Conservation (phyloP, 2,329 filamentous ascomycete genomes). For the Alternaria conjuncta region DNA sequence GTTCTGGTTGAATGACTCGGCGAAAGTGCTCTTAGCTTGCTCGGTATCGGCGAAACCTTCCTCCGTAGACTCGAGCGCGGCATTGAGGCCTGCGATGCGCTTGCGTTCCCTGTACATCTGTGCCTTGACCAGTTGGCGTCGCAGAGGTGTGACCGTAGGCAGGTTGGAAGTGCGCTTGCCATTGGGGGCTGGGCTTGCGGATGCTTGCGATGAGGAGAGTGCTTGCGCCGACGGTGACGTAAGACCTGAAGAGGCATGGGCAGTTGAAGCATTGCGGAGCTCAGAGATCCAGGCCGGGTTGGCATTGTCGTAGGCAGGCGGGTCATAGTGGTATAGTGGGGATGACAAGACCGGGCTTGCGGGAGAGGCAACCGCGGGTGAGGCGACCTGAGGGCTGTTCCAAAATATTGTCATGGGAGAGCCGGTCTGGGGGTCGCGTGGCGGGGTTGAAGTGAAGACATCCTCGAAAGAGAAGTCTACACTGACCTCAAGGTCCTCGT, state of each 20-base stretch:
- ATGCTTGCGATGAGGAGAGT: not conserved
- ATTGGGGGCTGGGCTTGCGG: not conserved
- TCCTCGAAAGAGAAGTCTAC: conserved; percentile 27
- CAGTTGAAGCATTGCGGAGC: not conserved
- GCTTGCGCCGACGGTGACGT: not conserved
- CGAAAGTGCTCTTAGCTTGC: conserved; percentile 1
- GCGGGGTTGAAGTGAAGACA: conserved; percentile 19
- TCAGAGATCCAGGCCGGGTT: not conserved
- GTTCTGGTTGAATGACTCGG: conserved; percentile 12
- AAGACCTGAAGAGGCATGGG: not conserved
- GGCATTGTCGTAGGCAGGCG: not conserved
- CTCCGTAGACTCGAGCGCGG: conserved; percentile 7
- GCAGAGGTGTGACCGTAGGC: conserved; percentile 13
- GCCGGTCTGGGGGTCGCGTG: conserved; percentile 13
- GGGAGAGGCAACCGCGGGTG: not conserved
- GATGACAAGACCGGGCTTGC: not conserved
- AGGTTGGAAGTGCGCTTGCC: not conserved
- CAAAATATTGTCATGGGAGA: conserved; percentile 8
- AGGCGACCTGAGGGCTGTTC: conserved; percentile 4
- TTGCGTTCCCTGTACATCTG: conserved; percentile 13
- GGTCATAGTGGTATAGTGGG: not conserved
- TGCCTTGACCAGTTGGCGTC: conserved; percentile 15
- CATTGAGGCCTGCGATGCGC: not conserved
- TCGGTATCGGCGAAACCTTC: conserved; percentile 12
- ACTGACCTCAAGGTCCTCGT: conserved; percentile 4